Evolutionary conservation across 305 asterid genomes (phyloP).

Genomic region (Rubia peregrina): DNA sequence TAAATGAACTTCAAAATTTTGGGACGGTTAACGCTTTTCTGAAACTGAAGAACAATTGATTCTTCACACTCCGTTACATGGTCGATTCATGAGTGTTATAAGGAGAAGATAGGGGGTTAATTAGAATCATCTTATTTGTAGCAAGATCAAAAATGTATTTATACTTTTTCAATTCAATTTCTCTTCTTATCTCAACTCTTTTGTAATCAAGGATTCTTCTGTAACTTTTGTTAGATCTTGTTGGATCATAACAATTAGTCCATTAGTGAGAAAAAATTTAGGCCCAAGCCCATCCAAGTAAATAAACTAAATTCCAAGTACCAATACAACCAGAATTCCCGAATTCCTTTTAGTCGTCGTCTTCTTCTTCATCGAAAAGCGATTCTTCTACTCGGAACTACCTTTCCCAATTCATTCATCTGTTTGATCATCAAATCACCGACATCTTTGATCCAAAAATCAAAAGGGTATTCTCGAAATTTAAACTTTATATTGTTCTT

Average conservation of each 20-base stretch:
- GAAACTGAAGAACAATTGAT: no score
- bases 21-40: no score
- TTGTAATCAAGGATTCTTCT: no score
- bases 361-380: conserved; percentile 4
- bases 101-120: no score
- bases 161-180: no score
- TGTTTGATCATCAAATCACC: conserved; percentile 1
- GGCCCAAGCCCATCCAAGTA: conserved; percentile 3
- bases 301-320: not conserved
- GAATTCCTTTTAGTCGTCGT: not conserved
- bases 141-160: no score
- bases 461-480: not conserved
- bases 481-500: not conserved
- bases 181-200: no score
- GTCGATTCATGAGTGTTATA: no score
- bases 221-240: no score
- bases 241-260: not conserved
- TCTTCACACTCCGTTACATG: no score
- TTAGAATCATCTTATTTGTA: no score
- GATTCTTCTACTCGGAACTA: conserved; percentile 5
- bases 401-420: conserved; percentile 9
- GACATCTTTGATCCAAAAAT: not conserved
- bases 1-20: no score
- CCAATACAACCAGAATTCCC: not conserved
- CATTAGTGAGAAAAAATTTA: not conserved